Base-by-base conservation (phyloP, 2,329 filamentous ascomycete species). In the Botrytis tulipae region DNA sequence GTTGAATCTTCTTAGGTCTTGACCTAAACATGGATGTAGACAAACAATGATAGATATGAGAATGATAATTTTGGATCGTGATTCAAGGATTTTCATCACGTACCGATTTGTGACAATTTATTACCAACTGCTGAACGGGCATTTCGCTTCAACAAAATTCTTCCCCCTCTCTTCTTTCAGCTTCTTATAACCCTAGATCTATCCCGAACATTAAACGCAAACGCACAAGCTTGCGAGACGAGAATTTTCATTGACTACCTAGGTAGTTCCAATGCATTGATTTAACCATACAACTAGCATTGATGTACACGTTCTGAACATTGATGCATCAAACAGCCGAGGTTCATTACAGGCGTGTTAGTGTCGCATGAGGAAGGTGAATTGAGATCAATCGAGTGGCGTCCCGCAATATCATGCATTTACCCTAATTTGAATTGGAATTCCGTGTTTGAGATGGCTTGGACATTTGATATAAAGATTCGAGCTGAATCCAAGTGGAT, bases 31-130 rank as follows among this genome's bases (percentile, higher is more conserved):
- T 67, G 48, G 32, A 67, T 63, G n/a, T 67, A 51, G 63, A 37
- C 32, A 70, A 37, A 16, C 54, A 59, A 70, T 32, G 67, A 59
- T 70, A 70, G 40, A 59, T 44, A 29, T 61, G 51, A 61, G 37
- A 42, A 70, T 44, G 42, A 29, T 20, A 14, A 63, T 46, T 37
- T 68, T 54, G 18, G 22, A 70, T 59, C 57, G 42, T 48, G 35
- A 6, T 62, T 54, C 69, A 48, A 5, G 18, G 51, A 18, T 18
- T 57, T 57, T 57, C 16, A 18, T 57, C 51, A 57, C 14, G 18
- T 54, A 12, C 51, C 6, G 8, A 18, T 57, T 57, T 57, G 16
- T 29, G 16, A 18, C 51, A 18, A 57, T 57, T 57, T 16, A 57
- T 29, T 18, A 18, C n/a, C 12, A 42, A 42, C 40, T 42, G 4